Evolutionary conservation across 2,329 filamentous ascomycete genomes (phyloP).

Genomic region (Furcasterigmium furcatum): DNA sequence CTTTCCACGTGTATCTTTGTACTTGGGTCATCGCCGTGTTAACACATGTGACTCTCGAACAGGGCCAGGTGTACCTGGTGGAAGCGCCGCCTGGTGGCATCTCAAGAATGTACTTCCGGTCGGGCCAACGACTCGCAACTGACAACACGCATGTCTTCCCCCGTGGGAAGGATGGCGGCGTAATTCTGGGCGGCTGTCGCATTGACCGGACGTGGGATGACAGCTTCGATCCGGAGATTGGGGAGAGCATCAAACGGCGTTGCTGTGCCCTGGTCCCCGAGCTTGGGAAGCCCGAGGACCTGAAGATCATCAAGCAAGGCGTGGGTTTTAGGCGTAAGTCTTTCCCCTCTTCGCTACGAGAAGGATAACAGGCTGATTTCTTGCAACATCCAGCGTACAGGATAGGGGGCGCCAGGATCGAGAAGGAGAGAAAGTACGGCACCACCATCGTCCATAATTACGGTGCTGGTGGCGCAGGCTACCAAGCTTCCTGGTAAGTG

Average conservation of each 20-base stretch:
- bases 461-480: conserved; percentile 21
- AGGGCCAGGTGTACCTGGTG: conserved; percentile 55
- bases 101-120: too few relatives aligned
- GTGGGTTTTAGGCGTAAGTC: conserved; percentile 23
- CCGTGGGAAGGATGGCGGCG: conserved; percentile 27
- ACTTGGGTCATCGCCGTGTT: too few relatives aligned
- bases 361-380: too few relatives aligned
- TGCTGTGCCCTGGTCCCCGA: conserved; percentile 29
- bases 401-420: conserved; percentile 23
- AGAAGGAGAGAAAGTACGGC: conserved; percentile 17
- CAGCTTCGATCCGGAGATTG: conserved; percentile 21
- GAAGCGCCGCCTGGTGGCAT: conserved; percentile 34
- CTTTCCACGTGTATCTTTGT: too few relatives aligned
- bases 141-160: conserved; percentile 41
- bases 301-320: conserved; percentile 26
- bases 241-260: conserved; percentile 25
- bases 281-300: conserved; percentile 15
- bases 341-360: too few relatives aligned
- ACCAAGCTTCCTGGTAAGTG: conserved; percentile 30
- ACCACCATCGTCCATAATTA: conserved; percentile 22
- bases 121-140: conserved; percentile 27
- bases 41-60: too few relatives aligned
- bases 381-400: conserved; percentile 10
- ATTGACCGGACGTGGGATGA: conserved; percentile 26
- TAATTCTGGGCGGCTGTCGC: conserved; percentile 28